Evolutionary conservation across 352 stramenopile genomes (phyloP).

Genomic region (Phytophthora megakarya): DNA sequence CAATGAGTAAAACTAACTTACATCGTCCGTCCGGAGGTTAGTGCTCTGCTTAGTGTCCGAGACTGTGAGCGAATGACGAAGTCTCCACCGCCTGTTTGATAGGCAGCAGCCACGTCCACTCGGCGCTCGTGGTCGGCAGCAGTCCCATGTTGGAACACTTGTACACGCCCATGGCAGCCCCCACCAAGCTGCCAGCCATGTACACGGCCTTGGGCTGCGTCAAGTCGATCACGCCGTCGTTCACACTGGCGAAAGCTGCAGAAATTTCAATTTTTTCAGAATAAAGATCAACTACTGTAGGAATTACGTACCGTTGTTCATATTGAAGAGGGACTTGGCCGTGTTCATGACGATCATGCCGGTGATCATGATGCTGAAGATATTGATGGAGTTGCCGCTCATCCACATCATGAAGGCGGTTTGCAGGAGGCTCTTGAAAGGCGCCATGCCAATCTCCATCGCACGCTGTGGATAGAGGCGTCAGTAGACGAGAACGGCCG

Average conservation of each 20-base stretch:
- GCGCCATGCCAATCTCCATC: conserved; percentile 90
- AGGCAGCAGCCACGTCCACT: conserved; percentile 92
- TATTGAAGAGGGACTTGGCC: conserved; percentile 89
- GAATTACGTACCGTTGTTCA: conserved; percentile 53
- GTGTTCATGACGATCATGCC: conserved; percentile 94
- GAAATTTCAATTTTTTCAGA: not conserved
- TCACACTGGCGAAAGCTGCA: conserved; percentile 78
- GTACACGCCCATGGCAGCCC: conserved; percentile 89
- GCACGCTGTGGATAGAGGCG: conserved; percentile 56
- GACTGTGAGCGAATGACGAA: conserved; percentile 67
- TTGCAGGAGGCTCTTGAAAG: conserved; percentile 93
- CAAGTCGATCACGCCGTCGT: conserved; percentile 81
- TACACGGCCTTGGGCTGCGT: conserved; percentile 91
- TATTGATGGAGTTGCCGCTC: conserved; percentile 94
- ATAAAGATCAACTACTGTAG: not conserved
- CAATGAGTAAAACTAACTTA: conserved; percentile 41
- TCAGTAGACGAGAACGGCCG: conserved; percentile 1
- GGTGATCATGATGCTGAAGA: conserved; percentile 96
- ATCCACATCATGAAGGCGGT: conserved; percentile 97
- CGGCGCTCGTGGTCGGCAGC: conserved; percentile 89
- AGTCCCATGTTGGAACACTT: conserved; percentile 94
- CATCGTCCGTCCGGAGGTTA: conserved; percentile 7
- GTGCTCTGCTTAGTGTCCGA: conserved; percentile 31
- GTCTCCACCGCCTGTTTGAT: conserved; percentile 83
- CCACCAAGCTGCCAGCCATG: conserved; percentile 85